A percentile compares a stretch with the other conserved stretches of the same genome.
Evolutionary conservation across 345 rosid genomes (phyloP).

Genomic region (Boechera retrofracta): DNA sequence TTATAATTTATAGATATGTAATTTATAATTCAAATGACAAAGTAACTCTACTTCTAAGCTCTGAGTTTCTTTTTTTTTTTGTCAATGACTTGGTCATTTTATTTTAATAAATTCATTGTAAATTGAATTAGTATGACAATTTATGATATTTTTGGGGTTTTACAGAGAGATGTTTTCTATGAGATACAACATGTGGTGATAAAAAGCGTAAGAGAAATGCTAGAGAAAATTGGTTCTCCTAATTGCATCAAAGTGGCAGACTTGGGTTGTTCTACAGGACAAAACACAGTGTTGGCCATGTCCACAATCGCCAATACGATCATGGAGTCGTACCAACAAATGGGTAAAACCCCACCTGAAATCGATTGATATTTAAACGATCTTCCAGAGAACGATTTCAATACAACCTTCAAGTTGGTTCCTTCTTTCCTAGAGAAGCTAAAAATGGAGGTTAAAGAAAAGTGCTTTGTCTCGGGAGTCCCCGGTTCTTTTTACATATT

Average conservation of each 20-base stretch:
- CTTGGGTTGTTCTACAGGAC: conserved; percentile 58
- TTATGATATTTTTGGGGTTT: not conserved
- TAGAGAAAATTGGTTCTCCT: not conserved
- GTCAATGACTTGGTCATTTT: not conserved
- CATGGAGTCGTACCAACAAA: not conserved
- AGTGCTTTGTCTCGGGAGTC: conserved; percentile 44
- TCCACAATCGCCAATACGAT: conserved; percentile 24
- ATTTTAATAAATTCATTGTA: not conserved
- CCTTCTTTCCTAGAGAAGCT: not conserved
- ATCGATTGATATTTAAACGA: conserved; percentile 32
- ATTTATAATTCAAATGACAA: not conserved
- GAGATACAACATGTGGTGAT: not conserved
- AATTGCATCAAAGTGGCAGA: conserved; percentile 41
- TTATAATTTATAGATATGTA: not conserved
- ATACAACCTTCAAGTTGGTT: conserved; percentile 25
- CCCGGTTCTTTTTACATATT: conserved; percentile 48
- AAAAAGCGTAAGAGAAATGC: not conserved
- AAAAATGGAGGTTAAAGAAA: not conserved
- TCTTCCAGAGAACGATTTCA: conserved; percentile 52
- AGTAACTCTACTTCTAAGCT: no score
- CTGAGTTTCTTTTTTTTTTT: not conserved
- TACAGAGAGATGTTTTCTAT: conserved; percentile 12
- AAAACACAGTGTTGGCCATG: conserved; percentile 37
- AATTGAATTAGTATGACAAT: not conserved
- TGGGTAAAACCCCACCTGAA: conserved; percentile 23